phyloP scores from a whole-genome alignment of 2,329 filamentous ascomycete genomes.

The Nigrospora sphaerica region DNA sequence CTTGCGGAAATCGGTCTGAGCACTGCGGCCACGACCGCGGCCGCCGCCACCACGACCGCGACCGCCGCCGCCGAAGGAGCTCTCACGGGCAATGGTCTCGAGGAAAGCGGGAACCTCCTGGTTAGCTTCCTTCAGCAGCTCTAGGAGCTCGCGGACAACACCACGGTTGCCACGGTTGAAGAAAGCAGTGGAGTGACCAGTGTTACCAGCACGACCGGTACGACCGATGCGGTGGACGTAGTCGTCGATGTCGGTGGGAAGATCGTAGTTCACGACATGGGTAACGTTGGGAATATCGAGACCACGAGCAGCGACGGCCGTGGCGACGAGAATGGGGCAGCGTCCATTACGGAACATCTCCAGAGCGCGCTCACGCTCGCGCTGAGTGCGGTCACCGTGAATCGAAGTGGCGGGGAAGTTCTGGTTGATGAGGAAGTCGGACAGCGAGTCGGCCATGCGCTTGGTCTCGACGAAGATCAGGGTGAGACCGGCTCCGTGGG shows the following conservation, averaged over 20 bases:
- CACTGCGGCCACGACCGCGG: conserved; percentile 63
- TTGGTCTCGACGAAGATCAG: conserved; percentile 99
- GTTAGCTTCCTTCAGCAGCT: conserved; percentile 98
- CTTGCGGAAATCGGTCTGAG: conserved; percentile 88
- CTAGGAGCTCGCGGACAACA: conserved; percentile 91
- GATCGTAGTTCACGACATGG: conserved; percentile 98
- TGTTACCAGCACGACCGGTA: conserved; percentile 99
- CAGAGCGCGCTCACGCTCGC: conserved; percentile 94
- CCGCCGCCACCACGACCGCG: conserved; percentile 55
- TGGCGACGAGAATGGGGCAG: conserved; percentile 94
- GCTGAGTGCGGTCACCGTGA: conserved; percentile 96
- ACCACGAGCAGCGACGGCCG: conserved; percentile 86
- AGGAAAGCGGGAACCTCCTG: conserved; percentile 92
- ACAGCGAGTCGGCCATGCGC: conserved; percentile 97
- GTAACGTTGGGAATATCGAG: conserved; percentile 94
- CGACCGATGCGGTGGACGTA: conserved; percentile 99
- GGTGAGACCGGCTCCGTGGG: conserved; percentile 80
- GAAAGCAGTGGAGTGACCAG: conserved; percentile 95
- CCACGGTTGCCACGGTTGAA: conserved; percentile 99
- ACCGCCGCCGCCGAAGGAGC: conserved; percentile 66
- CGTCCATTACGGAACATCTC: conserved; percentile 96
- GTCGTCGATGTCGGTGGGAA: conserved; percentile 98
- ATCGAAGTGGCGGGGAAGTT: conserved; percentile 97
- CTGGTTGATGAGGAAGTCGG: conserved; percentile 98
- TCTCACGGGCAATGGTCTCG: conserved; percentile 94